A percentile compares a stretch with the other conserved stretches of the same genome.
Conservation (phyloP, 2,329 filamentous ascomycete species). For the Chrysoporthe austroafricana region DNA sequence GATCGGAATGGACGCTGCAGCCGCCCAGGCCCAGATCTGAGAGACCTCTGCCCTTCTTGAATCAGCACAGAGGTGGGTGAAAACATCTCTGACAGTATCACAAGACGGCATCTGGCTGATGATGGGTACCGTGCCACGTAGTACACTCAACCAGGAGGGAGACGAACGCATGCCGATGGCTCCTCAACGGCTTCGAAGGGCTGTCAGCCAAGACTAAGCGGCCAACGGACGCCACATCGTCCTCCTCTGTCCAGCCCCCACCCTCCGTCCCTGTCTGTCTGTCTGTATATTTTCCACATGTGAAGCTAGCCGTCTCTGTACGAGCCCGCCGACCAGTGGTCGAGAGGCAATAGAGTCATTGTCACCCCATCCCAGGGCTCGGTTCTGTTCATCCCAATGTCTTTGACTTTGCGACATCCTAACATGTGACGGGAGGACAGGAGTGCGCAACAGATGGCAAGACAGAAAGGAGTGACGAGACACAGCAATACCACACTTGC, state of each 20-base stretch:
- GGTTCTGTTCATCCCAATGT: neutral
- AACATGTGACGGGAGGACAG: slow-evolving; percentile 1
- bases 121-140: slow-evolving; percentile 45
- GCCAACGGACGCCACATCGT: slow-evolving; percentile 8
- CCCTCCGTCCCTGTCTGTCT: slow-evolving; percentile 2
- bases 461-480: slow-evolving; percentile 11
- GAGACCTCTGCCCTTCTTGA: slow-evolving; percentile 27
- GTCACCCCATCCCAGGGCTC: slow-evolving; percentile 2
- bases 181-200: slow-evolving; percentile 19
- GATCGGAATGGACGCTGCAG: slow-evolving; percentile 21
- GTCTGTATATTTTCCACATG: slow-evolving; percentile 18
- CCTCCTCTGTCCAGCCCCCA: neutral
- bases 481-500: slow-evolving; percentile 8
- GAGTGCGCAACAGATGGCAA: neutral
- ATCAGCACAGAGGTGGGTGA: slow-evolving; percentile 30
- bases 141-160: slow-evolving; percentile 26
- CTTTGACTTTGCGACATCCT: slow-evolving; percentile 1
- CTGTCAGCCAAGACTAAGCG: slow-evolving; percentile 2
- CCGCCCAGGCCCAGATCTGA: slow-evolving; percentile 22
- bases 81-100: slow-evolving; percentile 42
- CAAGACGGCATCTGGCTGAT: slow-evolving; percentile 37
- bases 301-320: slow-evolving; percentile 14
- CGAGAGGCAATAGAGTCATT: slow-evolving; percentile 7
- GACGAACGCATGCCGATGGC: slow-evolving; percentile 16
- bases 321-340: slow-evolving; percentile 12